Conservation (phyloP, 2,329 filamentous ascomycete genomes). For the Fusarium acutatum region DNA sequence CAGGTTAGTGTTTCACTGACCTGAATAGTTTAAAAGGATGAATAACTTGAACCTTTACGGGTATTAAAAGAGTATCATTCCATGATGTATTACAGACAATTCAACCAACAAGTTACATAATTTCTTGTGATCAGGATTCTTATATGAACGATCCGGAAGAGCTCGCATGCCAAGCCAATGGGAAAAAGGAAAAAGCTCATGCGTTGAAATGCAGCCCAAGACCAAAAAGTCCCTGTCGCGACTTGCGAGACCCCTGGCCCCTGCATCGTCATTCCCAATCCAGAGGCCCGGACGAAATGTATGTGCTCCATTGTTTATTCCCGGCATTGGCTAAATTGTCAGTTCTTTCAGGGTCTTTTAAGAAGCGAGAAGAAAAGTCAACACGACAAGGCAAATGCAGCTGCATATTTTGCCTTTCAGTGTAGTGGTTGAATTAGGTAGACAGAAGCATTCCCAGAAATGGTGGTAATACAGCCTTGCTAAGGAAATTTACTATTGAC, state of each 20-base stretch:
- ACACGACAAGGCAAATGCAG: not conserved
- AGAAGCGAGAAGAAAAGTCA: not conserved
- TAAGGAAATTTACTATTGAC: not conserved
- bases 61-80: not conserved
- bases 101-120: too few species aligned
- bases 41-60: not conserved
- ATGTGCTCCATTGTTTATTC: slow-evolving; percentile 19
- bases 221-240: slow-evolving; percentile 1
- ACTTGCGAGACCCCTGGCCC: slow-evolving; percentile 10
- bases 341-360: not conserved
- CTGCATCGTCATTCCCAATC: slow-evolving; percentile 2
- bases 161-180: not conserved
- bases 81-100: not conserved
- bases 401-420: not conserved
- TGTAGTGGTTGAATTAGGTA: not conserved
- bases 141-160: not conserved
- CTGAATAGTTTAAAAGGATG: not conserved
- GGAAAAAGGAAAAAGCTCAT: not conserved
- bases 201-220: not conserved
- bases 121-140: not conserved
- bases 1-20: not conserved
- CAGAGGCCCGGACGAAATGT: slow-evolving; percentile 11
- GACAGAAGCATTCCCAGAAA: not conserved
- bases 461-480: too few species aligned
- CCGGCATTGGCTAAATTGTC: slow-evolving; percentile 9